Evolutionary conservation across 2,329 filamentous ascomycete species (phyloP), one percentile per base, ranked within the genome.

Genomic region (Bipolaris gigantea): DNA sequence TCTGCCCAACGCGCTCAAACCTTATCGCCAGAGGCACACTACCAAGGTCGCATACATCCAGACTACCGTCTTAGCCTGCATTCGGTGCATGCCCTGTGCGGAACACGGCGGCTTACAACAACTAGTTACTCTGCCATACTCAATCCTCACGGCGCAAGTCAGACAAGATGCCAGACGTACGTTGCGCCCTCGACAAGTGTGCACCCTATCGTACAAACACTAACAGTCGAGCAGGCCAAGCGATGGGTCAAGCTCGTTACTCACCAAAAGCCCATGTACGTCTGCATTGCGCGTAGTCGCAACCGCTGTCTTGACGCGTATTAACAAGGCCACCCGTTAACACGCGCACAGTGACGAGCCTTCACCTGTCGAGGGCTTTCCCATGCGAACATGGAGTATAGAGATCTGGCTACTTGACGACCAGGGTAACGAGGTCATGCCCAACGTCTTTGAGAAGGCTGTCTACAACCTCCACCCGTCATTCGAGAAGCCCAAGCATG

Each of bases 381-480:
- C 94, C 10, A 92, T 97, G 85, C 88, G 94, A 74, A 82, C 85
- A 77, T 99, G 94, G 94, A 92, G 85, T 63, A 89, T 97, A 73
- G 87, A 89, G 76, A 81, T 99, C 64, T 90, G 85, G 76, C 76
- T 97, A 48, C 75, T 97, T 50, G 92, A 96, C 62, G 89, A 95
- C 66, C 85, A 90, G 60, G 92, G 92, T 64, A 89, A 94, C 64
- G 87, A 95, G 75, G 83, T 91, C 47, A 84, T 89, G 7, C 92
- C 93, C 49, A 90, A 80, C 63, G 85, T 92, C 75, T 97, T 97
- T 79, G 90, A 91, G 72, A 96, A 96, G 79, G 93, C 89, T 38
- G 88, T 88, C 51, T 99, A 97, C 80, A 89, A 90, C 70, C 84
- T 99, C 27, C 94, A 99, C 76, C 93, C 94, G 32, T 94, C 91